Evolutionary conservation across 208 protist species (phyloP), one percentile per base, ranked within the genome.

Genomic region (Leptomonas seymouri): DNA sequence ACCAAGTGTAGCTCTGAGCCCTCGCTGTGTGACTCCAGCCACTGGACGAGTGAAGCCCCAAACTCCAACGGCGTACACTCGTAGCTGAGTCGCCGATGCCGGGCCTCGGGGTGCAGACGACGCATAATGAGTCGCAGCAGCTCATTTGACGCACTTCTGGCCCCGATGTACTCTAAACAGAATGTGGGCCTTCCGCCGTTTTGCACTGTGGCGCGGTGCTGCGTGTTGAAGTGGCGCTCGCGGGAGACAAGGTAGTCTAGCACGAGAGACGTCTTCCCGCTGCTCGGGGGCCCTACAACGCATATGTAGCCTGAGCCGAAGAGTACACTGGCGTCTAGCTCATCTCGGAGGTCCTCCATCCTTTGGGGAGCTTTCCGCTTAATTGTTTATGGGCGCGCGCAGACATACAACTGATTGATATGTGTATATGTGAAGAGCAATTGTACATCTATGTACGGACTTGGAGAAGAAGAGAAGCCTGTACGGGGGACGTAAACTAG

Each of bases 1-100:
- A 94, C 87, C 27, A 94, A 78, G 74, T 96, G 91, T 25, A 96
- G 72, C 68, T 91, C 87, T 28, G 87, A 88, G 3, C 80, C 78
- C 25, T 76, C 65, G 11, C 75, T 56, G 27, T 84, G 84, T 5
- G 54, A 39, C 20, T 73, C 74, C 16, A 85, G 58, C 86, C 86
- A 93, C 56, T 86, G 76, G 25, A 61, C 53, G 18, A 95, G 80
- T 14, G 77, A 56, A 8, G 48, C 71, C 6, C 86, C 79, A 49
- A 94, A 91, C 31, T 89, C 82, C 14, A 87, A 55, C 9, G 82
- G 55, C 0, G 80, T 79, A 50, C 77, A 85, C 28, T 87, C 84
- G 41, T 76, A 74, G 36, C 76, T 76, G 30, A 81, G 46, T 12
- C 81, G 69, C 0, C 68, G 77, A 51, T 31, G 67, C 54, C 63